A percentile compares a stretch with the other conserved stretches of the same genome.
Conservation (phyloP, 2,329 filamentous ascomycete genomes). For the Scytalidium sp. region DNA sequence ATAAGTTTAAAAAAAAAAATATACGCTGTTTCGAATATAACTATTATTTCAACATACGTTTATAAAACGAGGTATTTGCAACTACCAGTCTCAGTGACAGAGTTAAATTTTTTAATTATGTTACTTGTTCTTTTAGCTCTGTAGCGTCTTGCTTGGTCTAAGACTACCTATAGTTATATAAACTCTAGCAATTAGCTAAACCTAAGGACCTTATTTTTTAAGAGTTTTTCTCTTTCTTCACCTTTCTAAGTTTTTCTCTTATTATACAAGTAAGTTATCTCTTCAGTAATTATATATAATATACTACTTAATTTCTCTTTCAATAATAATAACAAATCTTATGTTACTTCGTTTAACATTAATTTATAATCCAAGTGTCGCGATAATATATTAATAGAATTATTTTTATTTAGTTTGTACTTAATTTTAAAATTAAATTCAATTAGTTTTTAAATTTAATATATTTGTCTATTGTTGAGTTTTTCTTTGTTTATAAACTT, state of each 20-base stretch:
- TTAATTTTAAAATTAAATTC: no score
- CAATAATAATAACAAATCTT: neutral
- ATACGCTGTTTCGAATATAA: neutral
- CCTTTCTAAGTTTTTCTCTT: neutral
- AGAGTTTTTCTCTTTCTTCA: neutral
- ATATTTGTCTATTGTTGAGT: no score
- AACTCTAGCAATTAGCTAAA: neutral
- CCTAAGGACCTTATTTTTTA: neutral
- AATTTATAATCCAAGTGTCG: no score
- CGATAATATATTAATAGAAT: no score
- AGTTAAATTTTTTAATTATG: neutral
- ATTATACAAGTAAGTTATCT: neutral
- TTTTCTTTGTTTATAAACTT: no score
- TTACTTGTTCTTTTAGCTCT: neutral
- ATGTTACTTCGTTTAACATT: neutral
- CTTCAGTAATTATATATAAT: neutral
- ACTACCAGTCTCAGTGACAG: neutral
- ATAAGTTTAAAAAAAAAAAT: neutral
- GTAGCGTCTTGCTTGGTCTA: neutral
- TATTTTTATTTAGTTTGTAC: no score
- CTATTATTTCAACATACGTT: neutral
- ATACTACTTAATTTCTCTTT: neutral
- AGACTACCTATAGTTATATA: neutral
- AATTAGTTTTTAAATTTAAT: no score
- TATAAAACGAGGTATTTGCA: neutral